Evolutionary conservation across 805 yeast species (phyloP), one percentile per base, ranked within the genome.

Genomic region (Spencermartinsiella europaea): DNA sequence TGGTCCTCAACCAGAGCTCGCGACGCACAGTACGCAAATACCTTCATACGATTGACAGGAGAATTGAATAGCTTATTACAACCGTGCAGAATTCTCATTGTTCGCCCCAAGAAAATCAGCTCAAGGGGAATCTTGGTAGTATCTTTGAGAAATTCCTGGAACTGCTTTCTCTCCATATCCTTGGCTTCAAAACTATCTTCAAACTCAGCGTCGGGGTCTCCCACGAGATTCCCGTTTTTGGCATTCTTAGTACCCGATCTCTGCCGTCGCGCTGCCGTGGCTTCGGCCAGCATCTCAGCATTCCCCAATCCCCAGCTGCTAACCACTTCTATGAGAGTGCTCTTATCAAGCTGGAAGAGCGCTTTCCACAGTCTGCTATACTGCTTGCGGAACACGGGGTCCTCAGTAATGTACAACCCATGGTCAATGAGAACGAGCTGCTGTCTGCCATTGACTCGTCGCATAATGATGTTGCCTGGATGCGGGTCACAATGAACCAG

Each of bases 401-500:
- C 64, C 48, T 83, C 72, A 17, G 69, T 64, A 17, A 83, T 76
- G 56, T 83, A 85, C 21, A 85, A 66, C 0, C 95, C 95, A 60
- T 84, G 91, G 60, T 85, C 95, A 38, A 85, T 63, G 41, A 85
- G 67, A 22, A 85, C 88, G 33, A 83, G 65, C 57, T 83, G 66
- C 50, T 61, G 57, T 16, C 43, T 37, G n/a, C 50, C 47, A 12
- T 36, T 38, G 7, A 52, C 45, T 34, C 58, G 52, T 34, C 89
- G 66, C 3, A 80, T 77, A 46, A 85, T 59, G 53, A 85, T 63
- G 60, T 85, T 85, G 4, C 95, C 95, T 1, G 93, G 93, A 56
- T 85, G 95, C 10, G 91, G 86, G 58, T 83, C 90, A 44, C 85
- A 76, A 59, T 83, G 89, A 15, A 83, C 79, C 27, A 76, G 68